These are phyloP conservation scores for Stephania cephalantha DNA, from an alignment of 164 flowering plant genomes.

Conservation along the genomic window DNA sequence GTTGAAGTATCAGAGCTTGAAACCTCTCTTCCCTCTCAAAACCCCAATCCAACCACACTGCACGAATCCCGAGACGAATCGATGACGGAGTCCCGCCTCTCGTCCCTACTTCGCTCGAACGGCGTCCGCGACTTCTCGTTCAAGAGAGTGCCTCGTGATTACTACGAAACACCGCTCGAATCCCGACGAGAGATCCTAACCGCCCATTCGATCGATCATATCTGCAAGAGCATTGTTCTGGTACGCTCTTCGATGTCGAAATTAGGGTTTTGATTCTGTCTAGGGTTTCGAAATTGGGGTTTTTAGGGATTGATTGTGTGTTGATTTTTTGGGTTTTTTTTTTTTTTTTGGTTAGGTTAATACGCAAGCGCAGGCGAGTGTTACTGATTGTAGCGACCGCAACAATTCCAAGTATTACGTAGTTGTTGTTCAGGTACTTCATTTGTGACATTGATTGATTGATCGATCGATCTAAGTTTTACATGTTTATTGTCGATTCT, in stretches of 20 bases:
- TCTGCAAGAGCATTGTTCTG: conserved; percentile 96
- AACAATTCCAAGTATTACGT: conserved; percentile 88
- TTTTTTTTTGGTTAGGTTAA: conserved; percentile 47
- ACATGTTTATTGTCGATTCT: no score
- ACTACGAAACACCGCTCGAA: conserved; percentile 77
- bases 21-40: conserved; percentile 19
- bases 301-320: neutral
- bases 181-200: conserved; percentile 56
- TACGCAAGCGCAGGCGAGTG: conserved; percentile 76
- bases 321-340: neutral
- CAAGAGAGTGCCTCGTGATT: conserved; percentile 71
- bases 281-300: neutral
- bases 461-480: no score
- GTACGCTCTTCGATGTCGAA: conserved; percentile 20
- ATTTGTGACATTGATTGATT: neutral
- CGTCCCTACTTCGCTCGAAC: conserved; percentile 47
- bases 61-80: conserved; percentile 1
- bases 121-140: conserved; percentile 64
- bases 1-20: conserved; percentile 37
- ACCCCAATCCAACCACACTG: conserved; percentile 17
- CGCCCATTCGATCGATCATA: conserved; percentile 74
- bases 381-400: conserved; percentile 76
- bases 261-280: neutral
- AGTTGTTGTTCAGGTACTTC: conserved; percentile 88
- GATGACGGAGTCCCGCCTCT: conserved; percentile 51